These are phyloP conservation scores for Trichophyton schoenleinii DNA, from an alignment of 2,329 filamentous ascomycete species.

Conservation along the genomic window DNA sequence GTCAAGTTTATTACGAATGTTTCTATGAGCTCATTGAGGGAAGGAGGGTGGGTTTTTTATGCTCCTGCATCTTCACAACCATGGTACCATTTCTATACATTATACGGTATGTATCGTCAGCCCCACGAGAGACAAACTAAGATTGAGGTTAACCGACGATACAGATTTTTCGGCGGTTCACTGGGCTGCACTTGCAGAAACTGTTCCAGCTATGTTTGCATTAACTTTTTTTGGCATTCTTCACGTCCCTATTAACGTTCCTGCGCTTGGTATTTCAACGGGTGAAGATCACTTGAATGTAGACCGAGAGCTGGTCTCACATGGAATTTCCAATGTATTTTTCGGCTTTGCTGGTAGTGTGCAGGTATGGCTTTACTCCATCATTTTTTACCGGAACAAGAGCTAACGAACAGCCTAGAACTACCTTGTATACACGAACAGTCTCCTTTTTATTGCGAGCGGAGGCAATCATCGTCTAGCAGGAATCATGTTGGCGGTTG, in stretches of 20 bases:
- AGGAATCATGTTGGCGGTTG: slow-evolving; percentile 67
- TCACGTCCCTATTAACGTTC: slow-evolving; percentile 96
- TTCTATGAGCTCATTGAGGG: slow-evolving; percentile 53
- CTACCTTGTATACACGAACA: slow-evolving; percentile 96
- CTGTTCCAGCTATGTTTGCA: slow-evolving; percentile 87
- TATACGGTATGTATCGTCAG: slow-evolving; percentile 57
- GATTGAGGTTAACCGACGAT: neutral
- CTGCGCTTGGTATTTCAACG: slow-evolving; percentile 76
- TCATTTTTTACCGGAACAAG: neutral
- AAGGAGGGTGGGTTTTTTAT: slow-evolving; percentile 80
- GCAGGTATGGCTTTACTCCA: slow-evolving; percentile 33
- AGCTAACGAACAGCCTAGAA: slow-evolving; percentile 46
- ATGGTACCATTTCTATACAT: slow-evolving; percentile 95
- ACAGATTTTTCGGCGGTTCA: slow-evolving; percentile 68
- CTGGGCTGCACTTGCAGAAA: slow-evolving; percentile 71
- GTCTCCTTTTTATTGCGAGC: slow-evolving; percentile 87
- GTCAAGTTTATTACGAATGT: slow-evolving; percentile 45
- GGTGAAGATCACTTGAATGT: slow-evolving; percentile 88
- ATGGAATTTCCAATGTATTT: slow-evolving; percentile 83
- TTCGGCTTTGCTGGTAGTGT: slow-evolving; percentile 83
- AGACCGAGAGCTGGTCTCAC: slow-evolving; percentile 79
- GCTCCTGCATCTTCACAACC: slow-evolving; percentile 73
- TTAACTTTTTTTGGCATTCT: slow-evolving; percentile 94
- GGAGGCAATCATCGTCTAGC: slow-evolving; percentile 79
- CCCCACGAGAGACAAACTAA: neutral